Percentiles rank a stretch among this genome's conserved stretches.
Conservation (phyloP, 495 filamentous ascomycete genomes). For the Amphirosellinia nigrospora region DNA sequence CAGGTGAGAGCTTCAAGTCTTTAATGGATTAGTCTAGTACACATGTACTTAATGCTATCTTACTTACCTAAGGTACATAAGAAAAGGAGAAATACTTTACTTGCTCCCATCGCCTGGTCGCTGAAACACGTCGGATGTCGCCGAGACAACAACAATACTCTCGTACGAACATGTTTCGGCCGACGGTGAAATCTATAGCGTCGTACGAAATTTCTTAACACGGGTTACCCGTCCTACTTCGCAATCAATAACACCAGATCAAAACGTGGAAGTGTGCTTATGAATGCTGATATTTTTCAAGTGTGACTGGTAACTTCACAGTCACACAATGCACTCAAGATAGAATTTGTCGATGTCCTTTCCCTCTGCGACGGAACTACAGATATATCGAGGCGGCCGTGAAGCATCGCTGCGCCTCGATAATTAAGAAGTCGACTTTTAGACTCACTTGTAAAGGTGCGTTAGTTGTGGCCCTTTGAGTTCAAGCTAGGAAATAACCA, state of each 20-base stretch:
- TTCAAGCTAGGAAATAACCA: neutral
- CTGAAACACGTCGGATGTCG: conserved; percentile 1
- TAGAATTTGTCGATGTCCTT: neutral
- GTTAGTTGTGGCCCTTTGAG: neutral
- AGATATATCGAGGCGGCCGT: neutral
- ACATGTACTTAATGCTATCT: neutral
- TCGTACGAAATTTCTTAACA: too few relatives aligned
- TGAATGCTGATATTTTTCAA: neutral
- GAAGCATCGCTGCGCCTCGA: neutral
- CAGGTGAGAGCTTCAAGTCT: neutral
- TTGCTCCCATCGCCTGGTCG: neutral
- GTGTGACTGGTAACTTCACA: too few relatives aligned
- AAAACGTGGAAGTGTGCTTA: neutral
- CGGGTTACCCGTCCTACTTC: too few relatives aligned
- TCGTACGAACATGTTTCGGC: neutral
- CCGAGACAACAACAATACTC: conserved; percentile 3
- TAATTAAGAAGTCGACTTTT: neutral
- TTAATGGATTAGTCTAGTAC: neutral
- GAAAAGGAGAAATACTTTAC: neutral
- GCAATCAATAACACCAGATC: neutral
- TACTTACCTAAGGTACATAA: too few relatives aligned
- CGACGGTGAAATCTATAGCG: neutral
- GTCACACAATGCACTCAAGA: neutral
- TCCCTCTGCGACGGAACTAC: neutral
- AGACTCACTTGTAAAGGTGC: neutral